phyloP scores from a whole-genome alignment of 257 asterid genomes.

The Striga asiatica region DNA sequence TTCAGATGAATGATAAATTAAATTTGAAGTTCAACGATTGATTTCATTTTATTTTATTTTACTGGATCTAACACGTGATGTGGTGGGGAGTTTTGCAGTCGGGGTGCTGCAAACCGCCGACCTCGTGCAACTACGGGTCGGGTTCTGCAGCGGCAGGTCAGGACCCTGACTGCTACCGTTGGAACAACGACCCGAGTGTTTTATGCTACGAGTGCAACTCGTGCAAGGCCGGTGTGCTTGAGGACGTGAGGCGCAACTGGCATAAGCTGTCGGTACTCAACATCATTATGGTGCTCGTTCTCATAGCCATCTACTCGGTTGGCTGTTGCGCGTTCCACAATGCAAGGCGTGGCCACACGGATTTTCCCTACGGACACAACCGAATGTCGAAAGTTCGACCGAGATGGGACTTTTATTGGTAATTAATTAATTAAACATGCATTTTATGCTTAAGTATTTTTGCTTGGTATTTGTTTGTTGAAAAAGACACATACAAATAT shows the following conservation, averaged over 20 bases:
- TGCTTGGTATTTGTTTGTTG: too few species aligned
- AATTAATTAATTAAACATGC: too few species aligned
- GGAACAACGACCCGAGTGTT: slow-evolving; percentile 64
- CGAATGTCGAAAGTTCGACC: slow-evolving; percentile 83
- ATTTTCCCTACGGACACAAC: slow-evolving; percentile 54
- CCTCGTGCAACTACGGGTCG: slow-evolving; percentile 60
- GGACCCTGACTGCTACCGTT: slow-evolving; percentile 71
- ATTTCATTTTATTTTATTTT: too few species aligned
- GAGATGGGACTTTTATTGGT: slow-evolving; percentile 95
- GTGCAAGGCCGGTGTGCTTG: slow-evolving; percentile 92
- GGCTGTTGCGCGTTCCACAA: slow-evolving; percentile 94
- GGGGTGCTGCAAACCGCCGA: slow-evolving; percentile 98
- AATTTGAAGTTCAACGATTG: too few species aligned
- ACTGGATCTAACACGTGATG: too few species aligned
- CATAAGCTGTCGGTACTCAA: slow-evolving; percentile 75
- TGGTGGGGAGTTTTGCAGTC: too few species aligned
- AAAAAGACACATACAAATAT: too few species aligned
- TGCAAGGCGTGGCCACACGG: slow-evolving; percentile 50
- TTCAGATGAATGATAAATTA: too few species aligned
- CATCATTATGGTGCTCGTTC: slow-evolving; percentile 65
- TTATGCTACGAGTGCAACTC: slow-evolving; percentile 89
- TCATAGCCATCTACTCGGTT: slow-evolving; percentile 69
- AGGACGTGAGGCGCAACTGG: slow-evolving; percentile 75
- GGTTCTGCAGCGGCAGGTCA: slow-evolving; percentile 33
- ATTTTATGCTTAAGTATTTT: too few species aligned